A percentile compares a stretch with the other conserved stretches of the same genome.
phyloP scores from a whole-genome alignment of 805 yeast genomes.

The Cyberlindnera galapagoensis region DNA sequence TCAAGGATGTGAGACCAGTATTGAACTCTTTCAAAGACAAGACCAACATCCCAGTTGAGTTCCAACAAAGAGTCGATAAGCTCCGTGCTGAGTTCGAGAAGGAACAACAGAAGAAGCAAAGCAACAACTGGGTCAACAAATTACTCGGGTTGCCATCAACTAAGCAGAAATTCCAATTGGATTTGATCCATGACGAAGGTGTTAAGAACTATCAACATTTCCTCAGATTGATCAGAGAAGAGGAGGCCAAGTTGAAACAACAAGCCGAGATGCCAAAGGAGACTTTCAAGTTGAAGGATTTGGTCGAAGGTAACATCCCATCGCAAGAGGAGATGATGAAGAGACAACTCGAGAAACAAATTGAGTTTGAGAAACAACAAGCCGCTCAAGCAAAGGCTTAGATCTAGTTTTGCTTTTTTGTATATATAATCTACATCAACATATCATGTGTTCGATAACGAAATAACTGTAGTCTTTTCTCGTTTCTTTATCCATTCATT shows the following conservation, averaged over 20 bases:
- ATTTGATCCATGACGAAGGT: constrained; percentile 84
- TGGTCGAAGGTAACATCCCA: constrained; percentile 78
- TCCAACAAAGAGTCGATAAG: constrained; percentile 65
- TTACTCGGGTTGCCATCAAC: constrained; percentile 57
- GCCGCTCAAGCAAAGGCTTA: constrained; percentile 9
- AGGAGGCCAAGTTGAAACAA: constrained; percentile 54
- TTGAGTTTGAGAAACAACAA: constrained; percentile 27
- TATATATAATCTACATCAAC: too few relatives aligned
- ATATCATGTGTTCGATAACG: too few relatives aligned
- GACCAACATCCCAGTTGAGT: constrained; percentile 68
- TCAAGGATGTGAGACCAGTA: constrained; percentile 86
- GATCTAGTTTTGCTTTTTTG: constrained; percentile 1
- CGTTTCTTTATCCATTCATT: too few relatives aligned
- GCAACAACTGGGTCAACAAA: constrained; percentile 47
- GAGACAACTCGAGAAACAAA: constrained; percentile 35
- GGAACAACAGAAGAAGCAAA: constrained; percentile 40
- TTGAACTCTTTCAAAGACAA: constrained; percentile 66
- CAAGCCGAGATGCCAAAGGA: constrained; percentile 77
- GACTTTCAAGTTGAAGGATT: constrained; percentile 77
- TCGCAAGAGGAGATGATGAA: constrained; percentile 58
- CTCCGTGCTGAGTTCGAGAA: constrained; percentile 66
- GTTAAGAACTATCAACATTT: constrained; percentile 81
- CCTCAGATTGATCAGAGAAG: constrained; percentile 79
- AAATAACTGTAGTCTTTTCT: too few relatives aligned
- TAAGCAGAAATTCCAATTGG: constrained; percentile 60